Evolutionary conservation across 129 eudicot species (phyloP).

Genomic region (Flaveria ramosissima): DNA sequence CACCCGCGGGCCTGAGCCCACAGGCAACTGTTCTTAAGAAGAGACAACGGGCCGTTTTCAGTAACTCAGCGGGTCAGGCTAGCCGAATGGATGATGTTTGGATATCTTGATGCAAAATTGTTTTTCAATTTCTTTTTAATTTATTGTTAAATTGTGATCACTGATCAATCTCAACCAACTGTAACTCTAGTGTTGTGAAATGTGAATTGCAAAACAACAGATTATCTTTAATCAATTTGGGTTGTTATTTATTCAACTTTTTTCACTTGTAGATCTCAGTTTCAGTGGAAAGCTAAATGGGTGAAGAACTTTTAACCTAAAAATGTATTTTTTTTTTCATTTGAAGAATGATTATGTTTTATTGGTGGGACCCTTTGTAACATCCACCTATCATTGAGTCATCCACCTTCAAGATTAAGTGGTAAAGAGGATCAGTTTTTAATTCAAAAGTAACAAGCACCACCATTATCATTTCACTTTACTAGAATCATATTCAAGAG

Average conservation of each 20-base stretch:
- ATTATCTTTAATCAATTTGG: constrained; percentile 26
- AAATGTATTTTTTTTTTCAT: too few relatives aligned
- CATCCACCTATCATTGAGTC: constrained; percentile 23
- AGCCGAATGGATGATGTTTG: constrained; percentile 62
- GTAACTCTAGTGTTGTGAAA: constrained; percentile 32
- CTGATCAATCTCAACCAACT: constrained; percentile 25
- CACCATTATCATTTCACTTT: constrained; percentile 31
- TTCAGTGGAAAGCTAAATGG: constrained; percentile 14
- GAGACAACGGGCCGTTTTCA: constrained; percentile 52
- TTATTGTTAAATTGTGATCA: constrained; percentile 25
- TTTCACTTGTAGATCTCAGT: neutral
- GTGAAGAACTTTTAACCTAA: neutral
- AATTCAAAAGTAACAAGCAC: constrained; percentile 24
- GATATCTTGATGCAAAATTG: constrained; percentile 31
- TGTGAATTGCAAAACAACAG: constrained; percentile 37
- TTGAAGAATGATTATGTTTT: constrained; percentile 22
- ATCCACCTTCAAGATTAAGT: constrained; percentile 31
- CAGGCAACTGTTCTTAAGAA: constrained; percentile 55
- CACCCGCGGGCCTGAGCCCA: constrained; percentile 48
- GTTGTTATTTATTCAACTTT: constrained; percentile 2
- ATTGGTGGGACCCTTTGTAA: constrained; percentile 32
- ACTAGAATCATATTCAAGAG: constrained; percentile 16
- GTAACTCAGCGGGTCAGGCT: constrained; percentile 36
- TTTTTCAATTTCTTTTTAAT: neutral
- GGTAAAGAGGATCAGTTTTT: constrained; percentile 21